phyloP scores from a whole-genome alignment of 768 basidiomycete species.

The Mycena rebaudengoi region DNA sequence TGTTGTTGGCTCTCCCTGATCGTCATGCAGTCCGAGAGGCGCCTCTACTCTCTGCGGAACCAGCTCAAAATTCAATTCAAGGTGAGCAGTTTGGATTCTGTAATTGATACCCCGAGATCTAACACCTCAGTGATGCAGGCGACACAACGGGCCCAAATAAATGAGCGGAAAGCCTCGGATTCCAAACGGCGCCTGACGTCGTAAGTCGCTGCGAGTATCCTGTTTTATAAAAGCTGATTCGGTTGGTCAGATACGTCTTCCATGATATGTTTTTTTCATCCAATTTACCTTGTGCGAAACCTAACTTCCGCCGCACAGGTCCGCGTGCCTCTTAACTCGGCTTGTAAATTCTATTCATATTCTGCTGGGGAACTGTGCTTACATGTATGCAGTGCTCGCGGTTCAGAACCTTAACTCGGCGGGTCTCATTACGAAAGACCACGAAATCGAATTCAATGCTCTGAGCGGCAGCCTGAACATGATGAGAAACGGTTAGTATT shows the following conservation, averaged over 20 bases:
- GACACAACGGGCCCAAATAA: constrained; percentile 79
- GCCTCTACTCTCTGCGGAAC: constrained; percentile 73
- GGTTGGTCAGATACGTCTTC: constrained; percentile 80
- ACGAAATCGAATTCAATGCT: constrained; percentile 90
- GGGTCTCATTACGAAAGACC: constrained; percentile 73
- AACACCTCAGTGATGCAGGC: constrained; percentile 64
- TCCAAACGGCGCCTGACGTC: constrained; percentile 85
- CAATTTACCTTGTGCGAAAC: constrained; percentile 5
- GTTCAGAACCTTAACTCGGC: constrained; percentile 93
- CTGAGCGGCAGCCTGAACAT: constrained; percentile 82
- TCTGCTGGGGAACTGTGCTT: constrained; percentile 16
- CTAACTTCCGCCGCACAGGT: constrained; percentile 58
- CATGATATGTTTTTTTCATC: constrained; percentile 68
- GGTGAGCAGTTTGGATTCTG: too few species aligned
- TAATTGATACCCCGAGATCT: too few species aligned
- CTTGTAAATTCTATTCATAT: constrained; percentile 50
- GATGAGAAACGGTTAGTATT: constrained; percentile 80
- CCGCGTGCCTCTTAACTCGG: constrained; percentile 83
- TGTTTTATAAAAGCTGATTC: background rate
- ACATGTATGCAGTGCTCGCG: constrained; percentile 62
- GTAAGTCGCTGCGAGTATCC: constrained; percentile 50
- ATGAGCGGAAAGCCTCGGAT: constrained; percentile 79
- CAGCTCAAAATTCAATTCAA: constrained; percentile 81
- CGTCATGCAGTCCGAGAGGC: constrained; percentile 63
- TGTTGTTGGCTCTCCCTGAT: constrained; percentile 28